Conservation (phyloP, 1,139 yeast species). For the Yueomyces sp. region DNA sequence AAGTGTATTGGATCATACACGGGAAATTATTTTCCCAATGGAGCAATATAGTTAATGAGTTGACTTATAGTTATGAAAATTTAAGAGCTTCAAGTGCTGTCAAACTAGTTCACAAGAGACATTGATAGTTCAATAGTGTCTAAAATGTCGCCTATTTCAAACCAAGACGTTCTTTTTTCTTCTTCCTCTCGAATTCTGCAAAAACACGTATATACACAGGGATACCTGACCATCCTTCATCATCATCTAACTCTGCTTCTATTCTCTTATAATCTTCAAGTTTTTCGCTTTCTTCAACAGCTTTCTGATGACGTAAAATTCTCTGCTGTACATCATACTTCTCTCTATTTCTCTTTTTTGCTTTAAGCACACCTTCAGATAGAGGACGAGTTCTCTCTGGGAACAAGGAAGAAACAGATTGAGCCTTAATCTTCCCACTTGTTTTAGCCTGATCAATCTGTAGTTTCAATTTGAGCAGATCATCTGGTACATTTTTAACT, state of each 20-base stretch:
- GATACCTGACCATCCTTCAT: conserved; percentile 51
- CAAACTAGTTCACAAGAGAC: too few relatives aligned
- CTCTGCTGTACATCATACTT: conserved; percentile 1
- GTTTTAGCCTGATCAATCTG: conserved; percentile 10
- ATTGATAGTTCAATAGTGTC: too few relatives aligned
- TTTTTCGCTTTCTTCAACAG: neutral
- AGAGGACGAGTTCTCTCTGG: conserved; percentile 22
- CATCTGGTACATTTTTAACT: conserved; percentile 29
- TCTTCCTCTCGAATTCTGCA: conserved; percentile 65
- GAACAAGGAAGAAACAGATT: conserved; percentile 18
- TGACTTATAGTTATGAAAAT: too few relatives aligned
- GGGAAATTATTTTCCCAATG: too few relatives aligned
- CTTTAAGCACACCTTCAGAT: conserved; percentile 24
- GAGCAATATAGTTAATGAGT: too few relatives aligned
- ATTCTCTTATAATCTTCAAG: conserved; percentile 5
- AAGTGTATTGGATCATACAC: too few relatives aligned
- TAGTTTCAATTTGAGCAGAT: conserved; percentile 15
- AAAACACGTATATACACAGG: conserved; percentile 71
- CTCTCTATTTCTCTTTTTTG: conserved; percentile 11
- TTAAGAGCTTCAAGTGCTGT: too few relatives aligned
- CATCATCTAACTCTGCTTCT: conserved; percentile 19
- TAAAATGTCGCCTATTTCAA: too few relatives aligned
- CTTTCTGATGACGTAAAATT: neutral
- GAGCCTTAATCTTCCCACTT: conserved; percentile 10
- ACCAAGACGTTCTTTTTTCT: conserved; percentile 27